Base-by-base conservation (phyloP, 1,284 basidiomycete genomes). In the Sanghuangporus weigelae region DNA sequence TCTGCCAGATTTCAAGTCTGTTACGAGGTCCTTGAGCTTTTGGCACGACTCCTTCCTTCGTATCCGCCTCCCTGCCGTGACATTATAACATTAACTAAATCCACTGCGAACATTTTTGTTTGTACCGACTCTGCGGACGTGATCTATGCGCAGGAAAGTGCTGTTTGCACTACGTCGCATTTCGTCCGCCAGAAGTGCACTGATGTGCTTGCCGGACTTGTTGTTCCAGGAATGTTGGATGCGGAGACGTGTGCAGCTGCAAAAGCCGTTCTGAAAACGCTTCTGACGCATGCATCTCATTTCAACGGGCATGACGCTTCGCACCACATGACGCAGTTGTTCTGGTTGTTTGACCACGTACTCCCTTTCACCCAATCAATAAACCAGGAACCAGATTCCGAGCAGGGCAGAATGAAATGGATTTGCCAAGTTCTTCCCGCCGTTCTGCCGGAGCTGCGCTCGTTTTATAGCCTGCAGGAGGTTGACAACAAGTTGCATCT, bases 381-480 rank as follows among this genome's bases (percentile, higher is more conserved):
- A 64, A 54, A 62, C 40, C 54, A 67, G 72, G 57, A 67, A 67
- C 31, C 68, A 65, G 66, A 77, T 67, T 59, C 63, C 62, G 63
- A 71, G 16, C 71, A 72, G 7, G 70, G 72, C 39, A 72, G 72
- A 50, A 42, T 14, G 31, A 60, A 38, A 21, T 90, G 86, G 86
- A 71, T 81, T 0, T 75, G 77, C 1, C 73, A 73, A n/a, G 79
- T 88, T 7, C 73, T 92, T 35, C 86, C 89, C 0, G 78, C 75
- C 36, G 71, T 84, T 31, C 75, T 90, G 7, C 70, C 73, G 2
- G 82, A 90, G 53, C 69, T 90, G 6, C 77, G 73, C 64, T 63
- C 71, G 0, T 90, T 90, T 72, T 81, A 86, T 69, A 76, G 75
- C 3, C 72, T 80, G 3, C 74, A 90, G 46, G 83, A 87, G 62